These are phyloP conservation scores for Plasmodium gonderi DNA, from an alignment of 169 alveolate species.

Conservation along the genomic window DNA sequence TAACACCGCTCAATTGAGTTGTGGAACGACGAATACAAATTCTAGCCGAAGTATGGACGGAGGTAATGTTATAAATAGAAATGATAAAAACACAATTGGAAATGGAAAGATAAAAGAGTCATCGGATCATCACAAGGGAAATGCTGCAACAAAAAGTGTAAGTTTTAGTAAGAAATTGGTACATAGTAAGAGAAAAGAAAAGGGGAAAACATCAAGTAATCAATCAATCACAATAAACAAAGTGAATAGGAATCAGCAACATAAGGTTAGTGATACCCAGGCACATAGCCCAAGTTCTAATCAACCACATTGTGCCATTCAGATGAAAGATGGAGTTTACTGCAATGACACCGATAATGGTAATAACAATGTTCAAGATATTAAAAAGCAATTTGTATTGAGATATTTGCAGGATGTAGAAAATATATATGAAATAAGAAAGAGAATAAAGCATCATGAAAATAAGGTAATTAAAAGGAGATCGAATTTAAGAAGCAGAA, in stretches of 20 bases:
- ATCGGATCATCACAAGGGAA: not conserved
- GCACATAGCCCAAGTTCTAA: too few relatives aligned
- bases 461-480: not conserved
- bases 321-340: not conserved
- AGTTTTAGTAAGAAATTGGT: not conserved
- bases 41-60: not conserved
- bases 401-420: slow-evolving; percentile 37
- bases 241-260: not conserved
- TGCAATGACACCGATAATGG: not conserved
- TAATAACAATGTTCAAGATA: not conserved
- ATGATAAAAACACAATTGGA: not conserved
- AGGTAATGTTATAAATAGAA: not conserved
- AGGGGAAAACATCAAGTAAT: not conserved
- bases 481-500: not conserved
- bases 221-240: not conserved
- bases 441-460: slow-evolving; percentile 16
- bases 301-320: not conserved
- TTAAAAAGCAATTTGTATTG: slow-evolving; percentile 1
- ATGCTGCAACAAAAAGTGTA: not conserved
- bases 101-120: not conserved
- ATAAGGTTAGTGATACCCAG: not conserved
- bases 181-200: not conserved
- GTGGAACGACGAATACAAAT: not conserved
- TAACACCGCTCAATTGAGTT: not conserved
- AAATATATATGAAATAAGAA: slow-evolving; percentile 12